Conservation (phyloP, 129 eudicot species). For the Artemisia argyi region DNA sequence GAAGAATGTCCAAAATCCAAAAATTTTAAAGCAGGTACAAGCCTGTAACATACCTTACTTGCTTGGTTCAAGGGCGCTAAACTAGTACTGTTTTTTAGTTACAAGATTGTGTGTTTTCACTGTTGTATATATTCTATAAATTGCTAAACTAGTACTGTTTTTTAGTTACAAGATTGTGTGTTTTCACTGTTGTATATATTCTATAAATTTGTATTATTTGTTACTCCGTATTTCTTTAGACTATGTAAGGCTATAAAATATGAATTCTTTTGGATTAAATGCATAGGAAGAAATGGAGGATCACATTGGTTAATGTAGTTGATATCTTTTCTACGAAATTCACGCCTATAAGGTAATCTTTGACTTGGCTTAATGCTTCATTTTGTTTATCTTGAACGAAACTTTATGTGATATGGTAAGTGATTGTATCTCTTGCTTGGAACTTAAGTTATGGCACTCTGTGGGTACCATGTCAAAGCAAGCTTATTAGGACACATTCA, state of each 20-base stretch:
- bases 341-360: neutral
- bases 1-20: no score
- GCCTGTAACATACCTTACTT: no score
- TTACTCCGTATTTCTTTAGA: neutral
- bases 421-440: constrained; percentile 9
- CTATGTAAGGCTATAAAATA: neutral
- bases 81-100: neutral
- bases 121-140: no score
- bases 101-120: constrained; percentile 3
- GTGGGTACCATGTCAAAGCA: neutral
- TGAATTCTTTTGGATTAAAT: neutral
- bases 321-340: neutral
- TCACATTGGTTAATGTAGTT: neutral
- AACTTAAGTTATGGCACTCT: neutral
- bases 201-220: constrained; percentile 1
- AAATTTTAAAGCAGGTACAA: no score
- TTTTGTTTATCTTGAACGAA: neutral
- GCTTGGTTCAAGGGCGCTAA: neutral
- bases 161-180: constrained; percentile 9
- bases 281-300: neutral
- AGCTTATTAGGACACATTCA: neutral
- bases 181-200: neutral
- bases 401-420: neutral
- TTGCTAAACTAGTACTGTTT: constrained; percentile 21
- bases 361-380: constrained; percentile 3